phyloP scores from a whole-genome alignment of 2,329 filamentous ascomycete genomes.

The Colletotrichum sp. region DNA sequence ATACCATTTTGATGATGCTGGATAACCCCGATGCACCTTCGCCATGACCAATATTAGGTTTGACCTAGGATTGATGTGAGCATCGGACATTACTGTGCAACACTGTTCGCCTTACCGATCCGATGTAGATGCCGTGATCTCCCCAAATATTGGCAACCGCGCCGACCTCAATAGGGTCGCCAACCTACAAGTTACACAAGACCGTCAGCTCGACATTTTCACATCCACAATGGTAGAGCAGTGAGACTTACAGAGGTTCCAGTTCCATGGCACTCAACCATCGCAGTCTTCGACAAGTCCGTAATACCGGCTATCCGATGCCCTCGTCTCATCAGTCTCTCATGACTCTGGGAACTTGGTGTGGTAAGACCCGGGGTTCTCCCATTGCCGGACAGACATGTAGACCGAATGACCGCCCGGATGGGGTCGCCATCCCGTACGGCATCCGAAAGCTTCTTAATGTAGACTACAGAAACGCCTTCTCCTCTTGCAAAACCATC shows the following conservation, averaged over 20 bases:
- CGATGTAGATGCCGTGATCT: conserved; percentile 28
- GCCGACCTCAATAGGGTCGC: conserved; percentile 50
- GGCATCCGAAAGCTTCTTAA: conserved; percentile 53
- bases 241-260: conserved; percentile 43
- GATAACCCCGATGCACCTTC: conserved; percentile 49
- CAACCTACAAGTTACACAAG: conserved; percentile 31
- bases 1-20: conserved; percentile 45
- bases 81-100: neutral
- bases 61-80: conserved; percentile 26
- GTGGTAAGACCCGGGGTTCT: conserved; percentile 42
- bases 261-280: conserved; percentile 45
- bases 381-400: conserved; percentile 46
- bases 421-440: conserved; percentile 51
- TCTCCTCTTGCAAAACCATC: conserved; percentile 59
- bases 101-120: conserved; percentile 16
- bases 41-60: conserved; percentile 47
- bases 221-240: neutral
- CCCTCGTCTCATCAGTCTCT: conserved; percentile 37
- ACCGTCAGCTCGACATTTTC: neutral
- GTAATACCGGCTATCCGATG: conserved; percentile 36
- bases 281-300: conserved; percentile 29
- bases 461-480: conserved; percentile 45
- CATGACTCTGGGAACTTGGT: conserved; percentile 40
- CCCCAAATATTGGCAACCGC: conserved; percentile 37
- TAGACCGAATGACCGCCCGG: conserved; percentile 41